Conservation (phyloP, 1,284 basidiomycete genomes). For the Cryptococcus sp. region DNA sequence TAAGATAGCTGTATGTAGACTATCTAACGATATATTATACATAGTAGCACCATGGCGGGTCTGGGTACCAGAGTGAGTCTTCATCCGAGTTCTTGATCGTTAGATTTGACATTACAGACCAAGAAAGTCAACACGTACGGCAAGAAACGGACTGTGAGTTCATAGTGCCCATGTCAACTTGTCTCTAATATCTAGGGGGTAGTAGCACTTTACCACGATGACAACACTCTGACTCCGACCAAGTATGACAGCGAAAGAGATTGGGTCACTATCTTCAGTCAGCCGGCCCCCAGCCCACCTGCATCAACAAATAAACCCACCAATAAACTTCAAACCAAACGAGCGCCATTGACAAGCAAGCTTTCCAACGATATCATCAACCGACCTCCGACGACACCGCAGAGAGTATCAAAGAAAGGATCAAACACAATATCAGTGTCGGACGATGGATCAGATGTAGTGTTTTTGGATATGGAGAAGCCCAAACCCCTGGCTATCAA, state of each 20-base stretch:
- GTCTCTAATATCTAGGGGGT: neutral
- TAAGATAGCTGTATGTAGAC: neutral
- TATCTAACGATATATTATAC: too few relatives aligned
- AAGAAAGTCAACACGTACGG: constrained; percentile 47
- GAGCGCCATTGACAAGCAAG: constrained; percentile 24
- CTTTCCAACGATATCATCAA: constrained; percentile 14
- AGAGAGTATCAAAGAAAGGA: neutral
- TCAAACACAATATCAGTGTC: neutral
- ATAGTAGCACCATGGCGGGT: constrained; percentile 25
- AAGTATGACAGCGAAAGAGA: neutral
- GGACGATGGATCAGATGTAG: too few relatives aligned
- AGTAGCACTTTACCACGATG: neutral
- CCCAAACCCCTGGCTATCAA: too few relatives aligned
- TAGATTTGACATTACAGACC: too few relatives aligned
- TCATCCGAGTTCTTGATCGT: too few relatives aligned
- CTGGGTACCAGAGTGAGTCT: constrained; percentile 29
- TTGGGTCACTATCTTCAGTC: neutral
- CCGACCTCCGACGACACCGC: neutral
- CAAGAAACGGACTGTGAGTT: constrained; percentile 35
- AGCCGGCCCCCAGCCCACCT: constrained; percentile 1
- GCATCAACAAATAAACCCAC: constrained; percentile 9
- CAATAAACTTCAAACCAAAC: constrained; percentile 4
- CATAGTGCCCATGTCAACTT: neutral
- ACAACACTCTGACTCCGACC: neutral
- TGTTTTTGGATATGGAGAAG: too few relatives aligned